Evolutionary conservation across 768 basidiomycete species (phyloP).

Genomic region (Tylopilus balloui): DNA sequence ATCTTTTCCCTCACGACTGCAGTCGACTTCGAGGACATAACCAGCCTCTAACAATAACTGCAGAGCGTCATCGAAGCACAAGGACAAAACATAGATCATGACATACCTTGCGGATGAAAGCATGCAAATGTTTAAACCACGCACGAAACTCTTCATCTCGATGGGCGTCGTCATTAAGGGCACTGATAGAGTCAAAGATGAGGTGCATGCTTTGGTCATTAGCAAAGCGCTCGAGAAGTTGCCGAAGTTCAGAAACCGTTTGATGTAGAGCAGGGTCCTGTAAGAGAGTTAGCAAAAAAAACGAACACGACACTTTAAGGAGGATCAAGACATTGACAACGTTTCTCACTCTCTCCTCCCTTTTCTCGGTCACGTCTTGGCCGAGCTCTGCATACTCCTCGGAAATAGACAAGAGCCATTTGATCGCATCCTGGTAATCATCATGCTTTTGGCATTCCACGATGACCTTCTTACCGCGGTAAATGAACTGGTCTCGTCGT

Average conservation of each 20-base stretch:
- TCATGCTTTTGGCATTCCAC: slow-evolving; percentile 90
- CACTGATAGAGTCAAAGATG: slow-evolving; percentile 66
- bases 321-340: slow-evolving; percentile 13
- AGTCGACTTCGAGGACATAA: slow-evolving; percentile 78
- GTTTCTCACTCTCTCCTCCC: slow-evolving; percentile 23
- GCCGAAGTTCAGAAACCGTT: slow-evolving; percentile 62
- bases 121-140: slow-evolving; percentile 66
- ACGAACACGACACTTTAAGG: background rate
- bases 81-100: background rate
- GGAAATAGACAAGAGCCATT: slow-evolving; percentile 64
- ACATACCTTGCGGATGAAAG: slow-evolving; percentile 61
- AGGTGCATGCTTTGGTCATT: slow-evolving; percentile 61
- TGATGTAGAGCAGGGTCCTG: slow-evolving; percentile 55
- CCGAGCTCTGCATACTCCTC: slow-evolving; percentile 61
- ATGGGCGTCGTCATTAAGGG: slow-evolving; percentile 67
- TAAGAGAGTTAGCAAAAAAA: slow-evolving; percentile 14
- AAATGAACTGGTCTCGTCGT: slow-evolving; percentile 89
- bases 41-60: slow-evolving; percentile 76
- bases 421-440: slow-evolving; percentile 78
- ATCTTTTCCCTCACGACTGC: slow-evolving; percentile 55
- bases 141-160: slow-evolving; percentile 68
- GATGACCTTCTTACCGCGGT: slow-evolving; percentile 88
- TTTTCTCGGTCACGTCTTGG: slow-evolving; percentile 34
- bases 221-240: slow-evolving; percentile 88
- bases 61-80: background rate